Base-by-base conservation (phyloP, 176 grass and related monocot genomes). In the Microstegium vimineum region DNA sequence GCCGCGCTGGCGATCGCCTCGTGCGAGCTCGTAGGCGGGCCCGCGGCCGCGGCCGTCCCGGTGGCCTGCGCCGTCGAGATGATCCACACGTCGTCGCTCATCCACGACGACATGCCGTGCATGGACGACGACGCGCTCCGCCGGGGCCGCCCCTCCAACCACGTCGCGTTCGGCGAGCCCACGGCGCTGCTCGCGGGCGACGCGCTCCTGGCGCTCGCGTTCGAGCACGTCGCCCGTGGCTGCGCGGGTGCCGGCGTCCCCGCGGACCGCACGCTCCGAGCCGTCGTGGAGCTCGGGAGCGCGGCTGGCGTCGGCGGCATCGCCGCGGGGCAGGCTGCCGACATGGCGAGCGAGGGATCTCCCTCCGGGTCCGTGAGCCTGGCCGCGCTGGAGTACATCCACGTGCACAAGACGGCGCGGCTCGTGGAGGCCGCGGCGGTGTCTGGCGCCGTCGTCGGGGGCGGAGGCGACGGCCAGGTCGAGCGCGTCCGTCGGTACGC, bases 51-150 rank as follows among this genome's bases (percentile, higher is more conserved):
- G 7, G 90, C 76, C 25, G 38, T 31, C 22, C 90, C 87, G 0
- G 75, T 81, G 0, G 90, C 90, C 35, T 92, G 87, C 84, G 90
- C 90, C 32, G 60, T 25, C 11, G 90, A 92, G 90, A 84, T 92
- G 87, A 75, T 92, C 33, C 90, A 92, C 81, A 54, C 62, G 43
- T 37, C 86, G 75, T 84, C 83, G 13, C 87, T 90, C 22, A 77
- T 92, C 75, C 90, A 90, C 70, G 90, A 92, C 62, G 90, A 92
- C 72, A 82, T 92, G 56, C 90, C 90, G 23, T 92, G 87, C 87
- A 87, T 92, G 79, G 90, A 92, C 64, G 63, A 92, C 86, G 90
- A 84, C 81, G 12, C 33, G 52, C 82, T 92, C 42, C 87, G 87
- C 25, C 83, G 84, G 22, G 90, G 90, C 0, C 56, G 66, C 0